Base-by-base conservation (phyloP, 2,329 filamentous ascomycete genomes). In the Coniosporium tulheliwenetii region DNA sequence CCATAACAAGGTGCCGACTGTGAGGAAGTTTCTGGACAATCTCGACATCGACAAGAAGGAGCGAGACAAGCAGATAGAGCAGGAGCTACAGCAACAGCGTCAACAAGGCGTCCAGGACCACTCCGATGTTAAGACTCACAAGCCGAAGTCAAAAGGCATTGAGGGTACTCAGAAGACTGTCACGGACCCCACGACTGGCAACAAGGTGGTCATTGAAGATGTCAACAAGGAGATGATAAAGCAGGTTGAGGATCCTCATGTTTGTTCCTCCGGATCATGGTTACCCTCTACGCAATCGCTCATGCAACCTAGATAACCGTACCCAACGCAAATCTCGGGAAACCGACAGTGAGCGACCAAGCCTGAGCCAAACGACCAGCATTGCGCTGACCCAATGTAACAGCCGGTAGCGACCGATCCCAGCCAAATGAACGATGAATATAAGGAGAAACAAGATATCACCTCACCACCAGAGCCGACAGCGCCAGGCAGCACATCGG, bases 391-490 rank as follows among this genome's bases (percentile, higher is more conserved):
- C 19, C 10, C 10, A 5, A n/a, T 12, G 30, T 10, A 33, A 3
- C 48, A 73, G 50, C 71, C 82, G 0, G 70, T 85, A 31, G 75
- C 81, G 53, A 85, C 84, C 1, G 74, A 83, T 1, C 60, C 79
- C 0, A 68, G 69, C 1, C 84, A 93, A 56, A 77, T 78, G 0
- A 75, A 79, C 26, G 72, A 80, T 44, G 83, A 93, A 47, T 95
- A 96, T 60, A 83, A 81, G 47, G 56, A 81, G 43, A 83, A 78
- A 8, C 89, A 95, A 61, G 89, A 96, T 60, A 69, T 93, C 43
- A 93, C 85, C 0, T 84, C 89, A 0, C 89, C 89, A 2, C 89
- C 89, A 1, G 87, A 93, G 48, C 89, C 89, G 0, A 69, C 94
- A 14, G 78, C 79, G 12, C 72, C 79, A 43, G 85, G 85, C 16